Base-by-base conservation (phyloP, 1,284 basidiomycete species). In the Ceratobasidium sp. region DNA sequence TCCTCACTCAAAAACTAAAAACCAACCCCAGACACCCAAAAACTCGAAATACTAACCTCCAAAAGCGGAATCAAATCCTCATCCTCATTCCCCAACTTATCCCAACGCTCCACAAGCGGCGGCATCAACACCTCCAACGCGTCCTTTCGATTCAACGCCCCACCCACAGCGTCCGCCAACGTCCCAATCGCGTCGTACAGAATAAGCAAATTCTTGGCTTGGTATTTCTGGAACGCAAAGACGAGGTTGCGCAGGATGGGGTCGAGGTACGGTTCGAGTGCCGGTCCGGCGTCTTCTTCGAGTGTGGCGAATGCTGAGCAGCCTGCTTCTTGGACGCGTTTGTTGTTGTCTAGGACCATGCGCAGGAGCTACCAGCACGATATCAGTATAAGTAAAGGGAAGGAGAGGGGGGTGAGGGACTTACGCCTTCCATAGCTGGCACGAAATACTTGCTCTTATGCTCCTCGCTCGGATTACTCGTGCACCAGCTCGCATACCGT, bases 11-110 rank as follows among this genome's bases (percentile, higher is more conserved):
- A 64, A 98, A 91, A n/a, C 97, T 97, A 19, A 99, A 87, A 0
- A 97, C 99, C 98, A 98, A 99, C 83, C 98, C 99, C 19, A 97
- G 96, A 82, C 99, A 99, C 17, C 97, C 98, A 69, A 98, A 92
- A 6, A 99, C 95, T 41, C 99, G 90, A 44, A 98, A 97, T 93
- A 56, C 36, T 8, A 47, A 95, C 95, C 89, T 98, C 96, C 17
- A 98, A 88, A 45, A 99, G 86, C 0, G 97, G 98, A 65, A 99
- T 97, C 62, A 99, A 84, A 83, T 98, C 96, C 22, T 94, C 92
- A 78, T 99, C 97, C 63, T 95, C 90, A 81, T 99, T 96, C 82
- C 90, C 89, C 71, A 99, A 84, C 79, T 92, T 92, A 47, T 91
- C 86, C 98, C 98, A 99, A 79, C 94, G 91, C 76, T 89, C 89